Conservation (phyloP, 257 asterid genomes). For the Fraxinus excelsior region DNA sequence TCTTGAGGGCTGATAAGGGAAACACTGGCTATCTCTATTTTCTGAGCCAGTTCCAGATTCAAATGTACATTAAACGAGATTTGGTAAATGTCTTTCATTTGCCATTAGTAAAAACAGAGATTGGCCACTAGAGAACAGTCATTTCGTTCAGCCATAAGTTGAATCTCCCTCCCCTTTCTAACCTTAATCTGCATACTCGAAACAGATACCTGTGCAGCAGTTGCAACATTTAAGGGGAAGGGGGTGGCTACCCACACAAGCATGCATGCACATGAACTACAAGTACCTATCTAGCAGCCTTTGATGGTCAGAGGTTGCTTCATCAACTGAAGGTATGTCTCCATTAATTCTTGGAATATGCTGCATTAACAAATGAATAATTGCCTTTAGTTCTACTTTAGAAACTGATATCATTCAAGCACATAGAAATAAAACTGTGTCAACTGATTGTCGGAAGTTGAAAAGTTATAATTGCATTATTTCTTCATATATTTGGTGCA, state of each 20-base stretch:
- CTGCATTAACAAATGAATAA: slow-evolving; percentile 49
- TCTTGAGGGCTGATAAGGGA: background rate
- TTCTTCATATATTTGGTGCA: background rate
- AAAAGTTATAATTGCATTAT: background rate
- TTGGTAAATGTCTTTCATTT: slow-evolving; percentile 9
- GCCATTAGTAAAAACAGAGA: background rate
- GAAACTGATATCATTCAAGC: background rate
- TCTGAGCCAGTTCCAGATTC: slow-evolving; percentile 4
- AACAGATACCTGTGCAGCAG: background rate
- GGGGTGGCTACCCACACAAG: background rate
- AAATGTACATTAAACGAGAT: background rate
- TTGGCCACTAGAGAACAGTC: slow-evolving; percentile 3
- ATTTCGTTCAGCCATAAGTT: background rate
- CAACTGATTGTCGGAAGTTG: background rate
- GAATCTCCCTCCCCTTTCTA: background rate
- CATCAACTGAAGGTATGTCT: slow-evolving; percentile 91
- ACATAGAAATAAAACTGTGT: background rate
- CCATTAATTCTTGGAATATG: slow-evolving; percentile 91
- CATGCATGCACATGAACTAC: slow-evolving; percentile 5
- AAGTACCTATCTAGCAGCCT: slow-evolving; percentile 88
- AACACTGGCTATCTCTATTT: background rate
- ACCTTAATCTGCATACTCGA: background rate
- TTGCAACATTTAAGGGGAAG: background rate
- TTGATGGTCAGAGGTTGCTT: slow-evolving; percentile 95
- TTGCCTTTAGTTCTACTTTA: background rate